Conservation (phyloP, 2,329 filamentous ascomycete genomes). For the Aspergillus awamori region DNA sequence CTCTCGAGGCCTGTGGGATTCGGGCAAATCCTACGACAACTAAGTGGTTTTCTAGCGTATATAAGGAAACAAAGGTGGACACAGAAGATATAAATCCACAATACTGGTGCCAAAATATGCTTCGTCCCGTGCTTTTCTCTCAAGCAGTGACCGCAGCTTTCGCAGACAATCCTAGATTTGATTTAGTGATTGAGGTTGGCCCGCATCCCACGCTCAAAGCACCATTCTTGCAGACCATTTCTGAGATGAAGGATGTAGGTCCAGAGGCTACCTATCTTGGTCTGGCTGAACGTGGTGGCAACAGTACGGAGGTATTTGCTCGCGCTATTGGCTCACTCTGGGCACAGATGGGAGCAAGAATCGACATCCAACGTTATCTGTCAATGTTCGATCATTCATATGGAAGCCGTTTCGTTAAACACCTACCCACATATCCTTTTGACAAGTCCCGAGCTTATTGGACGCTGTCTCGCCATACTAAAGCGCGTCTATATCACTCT, state of each 20-base stretch:
- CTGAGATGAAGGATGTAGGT: neutral
- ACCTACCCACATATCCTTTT: slow-evolving; percentile 8
- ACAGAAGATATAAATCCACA: slow-evolving; percentile 11
- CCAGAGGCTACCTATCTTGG: neutral
- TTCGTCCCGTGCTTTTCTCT: slow-evolving; percentile 38
- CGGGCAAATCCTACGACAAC: neutral
- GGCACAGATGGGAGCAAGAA: neutral
- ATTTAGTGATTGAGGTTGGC: slow-evolving; percentile 27
- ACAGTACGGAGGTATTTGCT: slow-evolving; percentile 19
- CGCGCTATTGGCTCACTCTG: slow-evolving; percentile 15
- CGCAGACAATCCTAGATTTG: slow-evolving; percentile 35
- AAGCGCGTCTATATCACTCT: neutral
- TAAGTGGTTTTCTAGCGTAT: slow-evolving; percentile 37
- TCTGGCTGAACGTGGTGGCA: slow-evolving; percentile 7
- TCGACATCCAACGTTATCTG: neutral
- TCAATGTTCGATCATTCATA: neutral
- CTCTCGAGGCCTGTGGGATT: slow-evolving; percentile 16
- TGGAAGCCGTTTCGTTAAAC: neutral
- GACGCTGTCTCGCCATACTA: slow-evolving; percentile 9
- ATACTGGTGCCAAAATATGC: slow-evolving; percentile 45
- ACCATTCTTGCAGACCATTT: slow-evolving; percentile 21
- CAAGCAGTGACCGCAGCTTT: slow-evolving; percentile 23
- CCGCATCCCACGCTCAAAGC: slow-evolving; percentile 30
- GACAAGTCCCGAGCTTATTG: slow-evolving; percentile 12
- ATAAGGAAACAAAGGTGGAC: slow-evolving; percentile 35